These are phyloP conservation scores for Hymenoscyphus fraxineus DNA, from an alignment of 2,329 filamentous ascomycete species.

Conservation along the genomic window DNA sequence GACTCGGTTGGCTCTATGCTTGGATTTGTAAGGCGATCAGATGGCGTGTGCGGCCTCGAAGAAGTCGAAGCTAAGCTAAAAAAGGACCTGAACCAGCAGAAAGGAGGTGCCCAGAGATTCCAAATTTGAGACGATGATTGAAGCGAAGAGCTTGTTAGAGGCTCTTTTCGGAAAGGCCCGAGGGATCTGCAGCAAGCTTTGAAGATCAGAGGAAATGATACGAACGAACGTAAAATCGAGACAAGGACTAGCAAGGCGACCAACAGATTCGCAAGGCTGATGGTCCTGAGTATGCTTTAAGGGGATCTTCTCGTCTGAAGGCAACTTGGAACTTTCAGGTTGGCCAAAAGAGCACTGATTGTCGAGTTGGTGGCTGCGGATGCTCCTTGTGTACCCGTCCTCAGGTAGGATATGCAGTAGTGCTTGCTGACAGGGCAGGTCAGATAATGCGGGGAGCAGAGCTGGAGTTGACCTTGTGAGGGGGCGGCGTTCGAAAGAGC, in stretches of 20 bases:
- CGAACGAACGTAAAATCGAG: conserved; percentile 18
- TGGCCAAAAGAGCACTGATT: conserved; percentile 3
- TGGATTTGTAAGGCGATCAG: conserved; percentile 15
- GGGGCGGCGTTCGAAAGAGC: conserved; percentile 11
- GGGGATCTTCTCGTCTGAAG: conserved; percentile 6
- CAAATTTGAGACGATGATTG: conserved; percentile 16
- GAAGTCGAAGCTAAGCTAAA: conserved; percentile 10
- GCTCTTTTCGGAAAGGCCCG: conserved; percentile 24
- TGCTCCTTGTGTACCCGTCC: conserved; percentile 12
- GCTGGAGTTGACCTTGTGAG: conserved; percentile 16
- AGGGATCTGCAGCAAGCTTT: conserved; percentile 20
- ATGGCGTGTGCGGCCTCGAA: conserved; percentile 18
- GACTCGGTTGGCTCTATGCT: conserved; percentile 18
- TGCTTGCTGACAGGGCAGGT: conserved; percentile 5
- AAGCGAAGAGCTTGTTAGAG: conserved; percentile 12
- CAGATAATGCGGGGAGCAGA: conserved; percentile 2
- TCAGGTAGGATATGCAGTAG: conserved; percentile 14
- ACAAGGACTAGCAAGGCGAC: conserved; percentile 17
- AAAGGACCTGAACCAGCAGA: conserved; percentile 12
- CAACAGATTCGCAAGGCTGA: conserved; percentile 20
- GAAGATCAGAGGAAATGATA: conserved; percentile 8
- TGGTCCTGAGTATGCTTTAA: conserved; percentile 6
- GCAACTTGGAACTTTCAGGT: conserved; percentile 12
- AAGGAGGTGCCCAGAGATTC: conserved; percentile 18
- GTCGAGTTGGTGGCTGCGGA: conserved; percentile 4